Percentiles rank a stretch among this genome's conserved stretches.
Evolutionary conservation across 78 protist genomes (phyloP).

Genomic region (Carpediemonas membranifera): DNA sequence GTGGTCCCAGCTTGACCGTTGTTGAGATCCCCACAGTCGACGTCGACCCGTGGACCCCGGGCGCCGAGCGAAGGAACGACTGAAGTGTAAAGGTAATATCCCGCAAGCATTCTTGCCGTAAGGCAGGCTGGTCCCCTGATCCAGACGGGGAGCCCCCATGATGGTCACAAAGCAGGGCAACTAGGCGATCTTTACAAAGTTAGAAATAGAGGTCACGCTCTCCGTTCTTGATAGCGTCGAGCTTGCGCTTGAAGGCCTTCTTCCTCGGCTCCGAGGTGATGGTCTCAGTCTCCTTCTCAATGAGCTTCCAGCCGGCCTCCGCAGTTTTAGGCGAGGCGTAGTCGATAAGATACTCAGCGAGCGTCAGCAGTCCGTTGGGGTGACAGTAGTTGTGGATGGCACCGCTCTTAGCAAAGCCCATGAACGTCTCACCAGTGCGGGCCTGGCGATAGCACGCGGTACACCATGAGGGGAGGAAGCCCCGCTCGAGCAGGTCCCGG

Average conservation of each 20-base stretch:
- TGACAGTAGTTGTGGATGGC: constrained; percentile 9
- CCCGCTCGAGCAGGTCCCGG: neutral
- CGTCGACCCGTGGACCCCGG: too few species aligned
- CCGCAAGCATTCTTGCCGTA: too few species aligned
- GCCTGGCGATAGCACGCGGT: constrained; percentile 18
- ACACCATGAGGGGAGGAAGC: constrained; percentile 11
- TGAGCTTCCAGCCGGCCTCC: neutral
- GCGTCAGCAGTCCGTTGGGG: constrained; percentile 9
- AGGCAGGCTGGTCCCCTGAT: too few species aligned
- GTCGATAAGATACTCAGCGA: neutral
- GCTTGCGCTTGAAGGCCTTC: neutral
- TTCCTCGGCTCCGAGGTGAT: too few species aligned
- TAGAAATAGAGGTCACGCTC: constrained; percentile 5
- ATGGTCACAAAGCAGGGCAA: too few species aligned
- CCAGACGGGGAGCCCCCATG: too few species aligned
- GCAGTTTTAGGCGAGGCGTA: neutral
- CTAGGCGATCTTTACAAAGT: neutral
- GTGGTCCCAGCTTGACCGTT: too few species aligned
- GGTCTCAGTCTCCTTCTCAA: neutral
- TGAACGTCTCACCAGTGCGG: constrained; percentile 12
- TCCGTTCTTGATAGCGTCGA: neutral
- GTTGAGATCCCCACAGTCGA: too few species aligned
- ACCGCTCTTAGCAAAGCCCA: constrained; percentile 14
- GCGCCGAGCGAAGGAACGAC: too few species aligned
- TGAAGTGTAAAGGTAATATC: too few species aligned